Conservation (phyloP, 2,329 filamentous ascomycete species). For the Calonectria fujianensis region DNA sequence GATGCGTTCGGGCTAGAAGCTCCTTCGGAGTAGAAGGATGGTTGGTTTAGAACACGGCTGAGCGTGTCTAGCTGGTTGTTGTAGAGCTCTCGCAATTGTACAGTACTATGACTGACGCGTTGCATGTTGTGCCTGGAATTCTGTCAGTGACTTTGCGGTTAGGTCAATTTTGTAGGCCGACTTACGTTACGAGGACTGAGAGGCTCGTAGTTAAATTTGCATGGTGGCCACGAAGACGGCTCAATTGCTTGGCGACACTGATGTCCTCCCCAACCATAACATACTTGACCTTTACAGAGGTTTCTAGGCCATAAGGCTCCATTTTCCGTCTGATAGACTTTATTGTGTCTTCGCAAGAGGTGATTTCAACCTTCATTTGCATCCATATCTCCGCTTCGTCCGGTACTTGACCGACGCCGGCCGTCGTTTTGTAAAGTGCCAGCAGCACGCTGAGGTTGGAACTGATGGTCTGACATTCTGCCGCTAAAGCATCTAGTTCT, state of each 20-base stretch:
- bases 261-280: background rate
- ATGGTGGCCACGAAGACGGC: background rate
- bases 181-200: background rate
- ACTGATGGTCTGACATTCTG: background rate
- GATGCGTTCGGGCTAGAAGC: background rate
- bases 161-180: background rate
- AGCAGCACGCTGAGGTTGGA: background rate
- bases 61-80: background rate
- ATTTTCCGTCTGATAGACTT: background rate
- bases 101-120: background rate
- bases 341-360: slow-evolving; percentile 1
- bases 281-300: background rate
- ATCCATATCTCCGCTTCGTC: slow-evolving; percentile 2
- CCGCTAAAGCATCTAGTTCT: background rate
- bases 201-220: background rate
- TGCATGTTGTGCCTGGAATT: background rate
- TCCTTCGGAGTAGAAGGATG: background rate
- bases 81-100: background rate
- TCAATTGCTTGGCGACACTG: background rate
- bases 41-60: background rate
- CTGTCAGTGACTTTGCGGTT: background rate
- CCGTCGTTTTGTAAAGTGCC: slow-evolving; percentile 1
- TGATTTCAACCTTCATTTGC: background rate
- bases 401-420: too few species aligned
- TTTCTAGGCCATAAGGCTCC: background rate